A percentile compares a stretch with the other conserved stretches of the same genome.
phyloP scores from a whole-genome alignment of 1,284 basidiomycete genomes.

The Afroboletus lepidellus region DNA sequence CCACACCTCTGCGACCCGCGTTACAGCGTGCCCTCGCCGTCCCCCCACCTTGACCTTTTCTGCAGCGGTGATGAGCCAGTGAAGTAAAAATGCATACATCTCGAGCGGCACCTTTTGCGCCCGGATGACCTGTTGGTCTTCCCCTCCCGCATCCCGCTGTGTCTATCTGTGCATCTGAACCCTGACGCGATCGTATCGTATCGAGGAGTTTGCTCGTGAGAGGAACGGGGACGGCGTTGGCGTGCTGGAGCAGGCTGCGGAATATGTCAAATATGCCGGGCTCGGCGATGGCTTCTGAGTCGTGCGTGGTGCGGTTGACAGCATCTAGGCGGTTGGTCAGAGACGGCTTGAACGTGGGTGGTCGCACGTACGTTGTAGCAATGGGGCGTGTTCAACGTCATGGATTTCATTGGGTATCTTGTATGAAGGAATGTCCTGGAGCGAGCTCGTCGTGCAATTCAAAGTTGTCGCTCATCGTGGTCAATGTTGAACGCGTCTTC shows the following conservation, averaged over 20 bases:
- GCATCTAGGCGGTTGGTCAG: constrained; percentile 49
- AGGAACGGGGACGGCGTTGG: constrained; percentile 54
- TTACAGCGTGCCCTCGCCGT: constrained; percentile 38
- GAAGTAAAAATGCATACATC: constrained; percentile 83
- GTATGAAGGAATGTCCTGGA: constrained; percentile 44
- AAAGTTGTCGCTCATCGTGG: constrained; percentile 25
- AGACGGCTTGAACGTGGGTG: neutral
- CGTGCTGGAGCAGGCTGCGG: constrained; percentile 72
- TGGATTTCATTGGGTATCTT: constrained; percentile 47
- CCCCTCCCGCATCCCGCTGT: constrained; percentile 65
- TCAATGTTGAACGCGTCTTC: too few relatives aligned
- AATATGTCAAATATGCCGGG: constrained; percentile 75
- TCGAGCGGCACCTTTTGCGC: constrained; percentile 77
- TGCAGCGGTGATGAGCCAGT: constrained; percentile 80
- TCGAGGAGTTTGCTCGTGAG: constrained; percentile 79
- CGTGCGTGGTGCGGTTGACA: constrained; percentile 72
- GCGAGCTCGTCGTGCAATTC: constrained; percentile 54
- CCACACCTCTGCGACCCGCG: constrained; percentile 58
- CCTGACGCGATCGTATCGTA: constrained; percentile 75
- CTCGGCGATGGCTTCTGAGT: constrained; percentile 67
- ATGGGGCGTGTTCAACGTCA: constrained; percentile 36
- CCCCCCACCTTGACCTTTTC: constrained; percentile 77
- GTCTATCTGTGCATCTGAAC: constrained; percentile 68
- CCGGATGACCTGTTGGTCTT: constrained; percentile 68
- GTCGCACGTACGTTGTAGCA: constrained; percentile 35